Percentiles rank a stretch among this genome's conserved stretches.
phyloP scores from a whole-genome alignment of 805 yeast genomes.

The Yamadazyma insecticola region DNA sequence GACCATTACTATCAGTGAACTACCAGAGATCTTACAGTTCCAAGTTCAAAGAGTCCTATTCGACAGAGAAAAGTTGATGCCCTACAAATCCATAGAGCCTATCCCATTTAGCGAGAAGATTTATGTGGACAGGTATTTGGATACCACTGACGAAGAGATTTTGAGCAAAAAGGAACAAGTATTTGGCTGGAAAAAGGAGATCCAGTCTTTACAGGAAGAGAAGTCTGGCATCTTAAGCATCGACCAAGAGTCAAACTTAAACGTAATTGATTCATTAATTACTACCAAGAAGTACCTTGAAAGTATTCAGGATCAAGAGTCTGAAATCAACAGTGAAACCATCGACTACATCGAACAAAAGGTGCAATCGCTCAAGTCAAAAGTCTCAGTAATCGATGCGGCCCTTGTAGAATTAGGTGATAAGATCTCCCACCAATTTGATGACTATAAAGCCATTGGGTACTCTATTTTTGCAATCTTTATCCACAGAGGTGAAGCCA shows the following conservation, averaged over 20 bases:
- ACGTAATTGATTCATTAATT: constrained; percentile 39
- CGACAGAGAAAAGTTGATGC: constrained; percentile 66
- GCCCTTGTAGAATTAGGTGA: constrained; percentile 42
- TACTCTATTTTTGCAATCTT: constrained; percentile 88
- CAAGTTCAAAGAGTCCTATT: constrained; percentile 94
- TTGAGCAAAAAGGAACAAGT: constrained; percentile 52
- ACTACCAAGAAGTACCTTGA: constrained; percentile 56
- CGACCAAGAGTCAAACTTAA: constrained; percentile 32
- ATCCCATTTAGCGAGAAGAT: constrained; percentile 73
- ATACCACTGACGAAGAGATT: constrained; percentile 56
- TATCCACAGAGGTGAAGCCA: constrained; percentile 93
- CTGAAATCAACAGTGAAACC: constrained; percentile 40
- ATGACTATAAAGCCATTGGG: constrained; percentile 56
- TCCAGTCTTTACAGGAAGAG: constrained; percentile 39
- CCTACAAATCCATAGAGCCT: constrained; percentile 79
- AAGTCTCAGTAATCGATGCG: constrained; percentile 38
- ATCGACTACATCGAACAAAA: constrained; percentile 45
- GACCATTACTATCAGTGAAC: constrained; percentile 60
- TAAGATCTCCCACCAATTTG: constrained; percentile 57
- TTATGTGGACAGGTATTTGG: constrained; percentile 85
- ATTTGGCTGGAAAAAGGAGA: constrained; percentile 56
- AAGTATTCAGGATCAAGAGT: constrained; percentile 27
- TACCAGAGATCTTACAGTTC: constrained; percentile 82
- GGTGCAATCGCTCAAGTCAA: constrained; percentile 42
- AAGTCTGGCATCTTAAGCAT: constrained; percentile 38